Conservation (phyloP, 2,329 filamentous ascomycete species). For the Byssothecium circinans region DNA sequence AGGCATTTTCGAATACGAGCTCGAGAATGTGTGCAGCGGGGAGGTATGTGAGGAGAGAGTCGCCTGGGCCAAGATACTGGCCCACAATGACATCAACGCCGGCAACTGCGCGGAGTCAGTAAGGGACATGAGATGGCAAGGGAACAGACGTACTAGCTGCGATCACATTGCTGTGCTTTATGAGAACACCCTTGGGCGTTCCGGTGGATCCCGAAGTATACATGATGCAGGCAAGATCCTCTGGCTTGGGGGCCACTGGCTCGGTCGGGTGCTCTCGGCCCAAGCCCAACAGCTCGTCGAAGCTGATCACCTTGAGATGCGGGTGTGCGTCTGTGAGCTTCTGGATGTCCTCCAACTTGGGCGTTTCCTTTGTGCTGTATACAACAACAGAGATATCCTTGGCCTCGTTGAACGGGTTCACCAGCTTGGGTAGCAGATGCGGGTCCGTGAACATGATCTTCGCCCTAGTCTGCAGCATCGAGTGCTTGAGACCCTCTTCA, state of each 20-base stretch:
- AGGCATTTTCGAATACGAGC: slow-evolving; percentile 91
- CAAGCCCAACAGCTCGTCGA: slow-evolving; percentile 57
- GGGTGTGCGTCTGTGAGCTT: slow-evolving; percentile 57
- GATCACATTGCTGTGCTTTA: slow-evolving; percentile 78
- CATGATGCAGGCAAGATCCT: slow-evolving; percentile 80
- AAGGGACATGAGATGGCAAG: background rate
- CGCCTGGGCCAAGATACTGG: slow-evolving; percentile 73
- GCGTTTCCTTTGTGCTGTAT: slow-evolving; percentile 59
- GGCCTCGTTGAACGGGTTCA: slow-evolving; percentile 57
- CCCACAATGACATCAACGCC: slow-evolving; percentile 79
- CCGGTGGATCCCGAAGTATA: slow-evolving; percentile 89
- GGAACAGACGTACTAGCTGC: slow-evolving; percentile 65
- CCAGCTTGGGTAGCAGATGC: slow-evolving; percentile 62
- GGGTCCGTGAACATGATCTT: slow-evolving; percentile 87
- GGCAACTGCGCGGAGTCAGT: slow-evolving; percentile 56
- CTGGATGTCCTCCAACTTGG: slow-evolving; percentile 57
- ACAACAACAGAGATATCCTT: slow-evolving; percentile 60
- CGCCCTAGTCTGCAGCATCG: slow-evolving; percentile 77
- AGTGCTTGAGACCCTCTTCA: slow-evolving; percentile 80
- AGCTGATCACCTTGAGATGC: slow-evolving; percentile 57
- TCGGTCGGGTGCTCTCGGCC: slow-evolving; percentile 69
- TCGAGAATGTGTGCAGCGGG: slow-evolving; percentile 96
- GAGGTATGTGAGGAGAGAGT: slow-evolving; percentile 85
- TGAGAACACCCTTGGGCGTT: slow-evolving; percentile 82
- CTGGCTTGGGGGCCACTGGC: slow-evolving; percentile 69